Conservation (phyloP, 2,329 filamentous ascomycete species). For the Calcarisporium arbuscula region DNA sequence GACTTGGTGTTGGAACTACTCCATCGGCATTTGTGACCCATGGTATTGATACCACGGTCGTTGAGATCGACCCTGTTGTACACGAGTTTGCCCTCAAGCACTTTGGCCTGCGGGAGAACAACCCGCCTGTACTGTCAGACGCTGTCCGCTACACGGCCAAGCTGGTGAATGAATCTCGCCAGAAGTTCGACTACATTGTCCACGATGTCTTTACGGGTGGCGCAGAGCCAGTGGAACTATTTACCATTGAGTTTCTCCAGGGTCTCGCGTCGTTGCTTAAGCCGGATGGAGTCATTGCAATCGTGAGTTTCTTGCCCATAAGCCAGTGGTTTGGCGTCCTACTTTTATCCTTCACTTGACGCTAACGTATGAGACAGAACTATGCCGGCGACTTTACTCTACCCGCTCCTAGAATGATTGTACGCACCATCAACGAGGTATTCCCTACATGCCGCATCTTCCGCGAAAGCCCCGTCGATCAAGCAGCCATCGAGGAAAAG, state of each 20-base stretch:
- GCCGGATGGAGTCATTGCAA: slow-evolving; percentile 76
- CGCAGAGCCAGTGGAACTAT: slow-evolving; percentile 81
- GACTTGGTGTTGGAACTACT: slow-evolving; percentile 86
- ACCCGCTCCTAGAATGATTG: slow-evolving; percentile 68
- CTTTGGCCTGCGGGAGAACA: slow-evolving; percentile 72
- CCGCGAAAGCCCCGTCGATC: slow-evolving; percentile 62
- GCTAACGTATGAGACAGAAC: slow-evolving; percentile 51
- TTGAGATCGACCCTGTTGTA: slow-evolving; percentile 90
- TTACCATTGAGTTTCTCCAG: slow-evolving; percentile 77
- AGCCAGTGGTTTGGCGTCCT: not conserved
- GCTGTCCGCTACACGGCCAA: slow-evolving; percentile 63
- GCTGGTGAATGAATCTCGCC: slow-evolving; percentile 33
- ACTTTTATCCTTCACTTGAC: not conserved
- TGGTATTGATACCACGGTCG: slow-evolving; percentile 85
- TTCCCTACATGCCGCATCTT: slow-evolving; percentile 91
- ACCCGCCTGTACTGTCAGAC: slow-evolving; percentile 75
- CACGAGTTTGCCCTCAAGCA: slow-evolving; percentile 76
- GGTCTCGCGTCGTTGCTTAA: slow-evolving; percentile 66
- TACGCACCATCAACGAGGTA: slow-evolving; percentile 73
- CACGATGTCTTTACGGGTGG: slow-evolving; percentile 98
- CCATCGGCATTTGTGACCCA: slow-evolving; percentile 81
- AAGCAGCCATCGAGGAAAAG: slow-evolving; percentile 38
- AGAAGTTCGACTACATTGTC: slow-evolving; percentile 81
- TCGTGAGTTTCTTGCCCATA: slow-evolving; percentile 50
- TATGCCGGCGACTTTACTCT: slow-evolving; percentile 85